A percentile compares a stretch with the other conserved stretches of the same genome.
Evolutionary conservation across 345 rosid genomes (phyloP).

Genomic region (Jatropha curcas): DNA sequence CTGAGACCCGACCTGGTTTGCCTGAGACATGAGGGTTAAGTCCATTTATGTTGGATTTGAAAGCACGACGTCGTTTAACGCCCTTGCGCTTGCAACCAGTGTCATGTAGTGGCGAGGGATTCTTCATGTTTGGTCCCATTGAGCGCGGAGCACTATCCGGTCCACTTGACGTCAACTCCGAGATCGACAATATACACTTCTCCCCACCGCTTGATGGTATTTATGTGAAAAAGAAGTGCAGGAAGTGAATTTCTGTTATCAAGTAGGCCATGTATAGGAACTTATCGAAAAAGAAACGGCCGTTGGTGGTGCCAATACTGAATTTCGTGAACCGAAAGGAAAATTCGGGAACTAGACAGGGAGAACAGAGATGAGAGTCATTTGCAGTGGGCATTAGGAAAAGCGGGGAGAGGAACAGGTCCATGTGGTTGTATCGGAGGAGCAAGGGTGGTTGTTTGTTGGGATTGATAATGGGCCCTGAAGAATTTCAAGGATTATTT

Average conservation of each 20-base stretch:
- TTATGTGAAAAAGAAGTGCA: conserved; percentile 58
- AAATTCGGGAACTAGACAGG: conserved; percentile 28
- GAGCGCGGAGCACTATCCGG: conserved; percentile 87
- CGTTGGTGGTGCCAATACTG: conserved; percentile 95
- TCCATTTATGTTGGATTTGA: conserved; percentile 82
- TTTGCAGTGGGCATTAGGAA: conserved; percentile 95
- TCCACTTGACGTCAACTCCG: conserved; percentile 59
- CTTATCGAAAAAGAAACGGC: conserved; percentile 74
- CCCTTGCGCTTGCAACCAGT: conserved; percentile 82
- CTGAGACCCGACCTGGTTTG: conserved; percentile 35
- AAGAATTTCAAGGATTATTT: conserved; percentile 85
- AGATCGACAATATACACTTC: conserved; percentile 50
- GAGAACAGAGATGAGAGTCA: conserved; percentile 44
- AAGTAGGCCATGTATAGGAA: conserved; percentile 55
- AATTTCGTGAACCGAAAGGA: conserved; percentile 67
- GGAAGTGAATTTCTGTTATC: conserved; percentile 59
- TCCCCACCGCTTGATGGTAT: conserved; percentile 85
- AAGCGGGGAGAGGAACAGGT: conserved; percentile 98
- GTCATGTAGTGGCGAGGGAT: conserved; percentile 69
- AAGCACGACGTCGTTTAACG: conserved; percentile 81
- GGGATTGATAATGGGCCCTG: conserved; percentile 99
- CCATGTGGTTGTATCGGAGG: conserved; percentile 93
- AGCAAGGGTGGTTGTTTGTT: conserved; percentile 95
- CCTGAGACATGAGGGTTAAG: conserved; percentile 66
- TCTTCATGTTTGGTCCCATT: conserved; percentile 88